phyloP scores from a whole-genome alignment of 495 filamentous ascomycete species.

The Aspergillus cristatus region DNA sequence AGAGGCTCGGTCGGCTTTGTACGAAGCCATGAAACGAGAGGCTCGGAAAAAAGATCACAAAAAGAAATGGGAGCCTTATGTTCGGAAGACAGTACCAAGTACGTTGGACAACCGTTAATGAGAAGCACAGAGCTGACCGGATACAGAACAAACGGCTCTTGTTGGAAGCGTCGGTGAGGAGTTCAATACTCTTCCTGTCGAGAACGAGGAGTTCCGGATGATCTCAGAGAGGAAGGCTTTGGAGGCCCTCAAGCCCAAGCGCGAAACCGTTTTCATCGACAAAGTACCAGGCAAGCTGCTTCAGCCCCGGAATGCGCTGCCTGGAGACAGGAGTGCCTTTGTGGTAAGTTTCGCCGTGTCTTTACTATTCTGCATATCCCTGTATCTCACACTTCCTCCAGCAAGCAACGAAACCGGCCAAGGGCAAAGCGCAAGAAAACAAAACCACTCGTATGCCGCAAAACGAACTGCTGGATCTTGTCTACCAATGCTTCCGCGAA shows the following conservation, averaged over 20 bases:
- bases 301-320: slow-evolving; percentile 28
- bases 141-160: slow-evolving; percentile 69
- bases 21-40: slow-evolving; percentile 39
- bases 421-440: slow-evolving; percentile 51
- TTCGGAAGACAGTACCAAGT: slow-evolving; percentile 78
- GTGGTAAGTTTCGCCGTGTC: slow-evolving; percentile 25
- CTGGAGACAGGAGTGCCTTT: slow-evolving; percentile 27
- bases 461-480: slow-evolving; percentile 72
- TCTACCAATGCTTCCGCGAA: slow-evolving; percentile 71
- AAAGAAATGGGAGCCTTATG: slow-evolving; percentile 57
- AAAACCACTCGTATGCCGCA: slow-evolving; percentile 81
- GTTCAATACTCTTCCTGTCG: slow-evolving; percentile 64
- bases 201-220: slow-evolving; percentile 60
- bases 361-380: no score
- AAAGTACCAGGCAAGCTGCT: slow-evolving; percentile 30
- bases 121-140: background rate
- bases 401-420: slow-evolving; percentile 29
- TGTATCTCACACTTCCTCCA: no score
- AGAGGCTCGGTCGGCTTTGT: slow-evolving; percentile 36
- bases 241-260: slow-evolving; percentile 56
- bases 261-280: slow-evolving; percentile 35
- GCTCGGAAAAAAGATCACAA: slow-evolving; percentile 42
- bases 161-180: slow-evolving; percentile 66
- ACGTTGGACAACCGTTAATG: background rate
- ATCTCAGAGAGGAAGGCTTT: slow-evolving; percentile 51